Base-by-base conservation (phyloP, 306 rosid genomes). In the Prunus mume region DNA sequence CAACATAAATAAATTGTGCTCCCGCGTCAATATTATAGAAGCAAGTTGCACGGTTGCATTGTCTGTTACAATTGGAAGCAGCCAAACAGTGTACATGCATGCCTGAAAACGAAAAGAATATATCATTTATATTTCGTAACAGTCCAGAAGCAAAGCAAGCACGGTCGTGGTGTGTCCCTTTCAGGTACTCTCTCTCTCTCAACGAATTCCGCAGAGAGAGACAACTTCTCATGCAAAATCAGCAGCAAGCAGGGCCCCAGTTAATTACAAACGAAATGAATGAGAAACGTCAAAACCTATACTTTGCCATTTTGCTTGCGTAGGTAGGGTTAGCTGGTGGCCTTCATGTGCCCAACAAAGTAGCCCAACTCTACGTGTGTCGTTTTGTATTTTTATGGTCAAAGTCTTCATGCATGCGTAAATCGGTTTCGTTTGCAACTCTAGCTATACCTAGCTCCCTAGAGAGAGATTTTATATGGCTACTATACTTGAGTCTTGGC, bases 221-320 rank as follows among this genome's bases (percentile, higher is more conserved):
- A 64, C 78, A 81, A 80, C 77, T 77, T 83, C 83, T 58, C 69
- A 34, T 54, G 52, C 69, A 58, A 32, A 58, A 78, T 68, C 34
- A n/a, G 32, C 64, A 11, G 2, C 55, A 1, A 38, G 65, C 60
- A 2, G 57, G 69, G 76, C 2, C 46, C 66, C 66, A 6, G 12
- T 3, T 13, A 20, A 58, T 19, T 20, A 19, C 24, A 56, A 58
- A 24, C 13, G 1, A 58, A 22, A n/a, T 4, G 17, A 12, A 24
- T 4, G 32, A 66, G 28, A 78, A 63, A 51, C 71, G 78, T 79
- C 79, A 73, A 79, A 57, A 73, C 60, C 67, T 62, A 62, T 63
- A 56, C 75, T 55, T n/a, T 15, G 12, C 25, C 15, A 32, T 5
- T 72, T 82, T 10, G 75, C 68, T 49, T 43, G 68, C 38, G 61